Evolutionary conservation across 2,329 filamentous ascomycete genomes (phyloP).

Genomic region (Epichloe sibirici): DNA sequence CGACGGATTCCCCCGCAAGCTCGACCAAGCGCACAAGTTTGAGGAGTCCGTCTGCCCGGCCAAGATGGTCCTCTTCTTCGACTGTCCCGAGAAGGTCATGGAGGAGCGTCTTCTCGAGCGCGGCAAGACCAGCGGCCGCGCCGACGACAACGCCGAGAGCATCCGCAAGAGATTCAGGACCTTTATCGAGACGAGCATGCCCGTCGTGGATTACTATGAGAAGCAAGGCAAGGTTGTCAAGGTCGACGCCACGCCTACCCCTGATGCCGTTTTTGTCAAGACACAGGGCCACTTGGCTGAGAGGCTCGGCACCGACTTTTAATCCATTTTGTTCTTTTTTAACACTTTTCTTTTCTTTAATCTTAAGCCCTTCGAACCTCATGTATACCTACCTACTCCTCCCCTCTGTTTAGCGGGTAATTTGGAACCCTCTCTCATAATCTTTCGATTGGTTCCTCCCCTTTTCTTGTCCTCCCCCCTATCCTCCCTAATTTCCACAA

Average conservation of each 20-base stretch:
- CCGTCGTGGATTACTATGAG: constrained; percentile 79
- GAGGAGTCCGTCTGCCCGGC: constrained; percentile 79
- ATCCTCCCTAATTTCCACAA: too few relatives aligned
- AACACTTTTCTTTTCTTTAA: background rate
- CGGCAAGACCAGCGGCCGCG: constrained; percentile 81
- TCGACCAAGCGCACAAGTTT: constrained; percentile 93
- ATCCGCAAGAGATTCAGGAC: constrained; percentile 94
- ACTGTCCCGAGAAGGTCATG: constrained; percentile 86
- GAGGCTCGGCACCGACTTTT: constrained; percentile 31
- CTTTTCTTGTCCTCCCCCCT: background rate
- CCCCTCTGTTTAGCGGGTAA: too few relatives aligned
- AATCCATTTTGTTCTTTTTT: constrained; percentile 1
- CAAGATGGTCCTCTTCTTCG: constrained; percentile 82
- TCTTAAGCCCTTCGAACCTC: background rate
- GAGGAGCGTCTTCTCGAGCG: constrained; percentile 70
- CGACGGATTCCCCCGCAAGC: constrained; percentile 84
- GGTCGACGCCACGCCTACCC: constrained; percentile 57
- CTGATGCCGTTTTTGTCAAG: constrained; percentile 47
- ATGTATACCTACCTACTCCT: background rate
- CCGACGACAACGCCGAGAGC: constrained; percentile 89
- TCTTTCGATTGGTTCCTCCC: background rate
- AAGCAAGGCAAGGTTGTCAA: constrained; percentile 66
- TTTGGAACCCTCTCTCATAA: too few relatives aligned
- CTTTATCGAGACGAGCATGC: constrained; percentile 95
- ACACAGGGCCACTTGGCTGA: constrained; percentile 38